Evolutionary conservation across 306 rosid genomes (phyloP).

Genomic region (Corylus americana): DNA sequence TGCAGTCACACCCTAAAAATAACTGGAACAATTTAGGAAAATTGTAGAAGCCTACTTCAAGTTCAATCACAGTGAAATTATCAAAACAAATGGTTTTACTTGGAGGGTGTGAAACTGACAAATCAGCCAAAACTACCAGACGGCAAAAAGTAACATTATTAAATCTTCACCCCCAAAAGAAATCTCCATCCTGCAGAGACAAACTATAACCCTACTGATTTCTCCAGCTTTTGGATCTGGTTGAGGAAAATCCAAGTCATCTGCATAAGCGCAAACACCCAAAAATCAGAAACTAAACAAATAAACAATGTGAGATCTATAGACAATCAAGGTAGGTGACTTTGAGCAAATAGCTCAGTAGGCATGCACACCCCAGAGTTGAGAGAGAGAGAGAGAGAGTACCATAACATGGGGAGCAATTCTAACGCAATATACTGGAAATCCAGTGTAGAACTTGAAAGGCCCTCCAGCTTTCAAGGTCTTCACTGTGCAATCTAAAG

Average conservation of each 20-base stretch:
- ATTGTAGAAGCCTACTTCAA: slow-evolving; percentile 34
- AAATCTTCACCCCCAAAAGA: slow-evolving; percentile 38
- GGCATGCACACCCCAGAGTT: background rate
- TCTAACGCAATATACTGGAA: slow-evolving; percentile 90
- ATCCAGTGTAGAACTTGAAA: slow-evolving; percentile 80
- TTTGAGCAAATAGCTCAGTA: background rate
- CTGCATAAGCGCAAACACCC: slow-evolving; percentile 47
- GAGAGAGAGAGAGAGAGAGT: slow-evolving; percentile 26
- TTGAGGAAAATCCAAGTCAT: slow-evolving; percentile 98
- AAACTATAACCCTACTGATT: slow-evolving; percentile 59
- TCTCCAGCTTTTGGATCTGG: slow-evolving; percentile 78
- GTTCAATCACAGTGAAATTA: slow-evolving; percentile 31
- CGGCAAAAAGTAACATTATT: slow-evolving; percentile 48
- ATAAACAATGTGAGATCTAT: background rate
- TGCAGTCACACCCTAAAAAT: slow-evolving; percentile 37
- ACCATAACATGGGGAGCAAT: slow-evolving; percentile 99
- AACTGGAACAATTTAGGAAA: slow-evolving; percentile 33
- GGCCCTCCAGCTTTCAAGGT: slow-evolving; percentile 90
- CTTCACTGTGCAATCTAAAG: slow-evolving; percentile 75
- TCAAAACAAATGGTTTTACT: slow-evolving; percentile 32
- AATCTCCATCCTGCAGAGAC: slow-evolving; percentile 11
- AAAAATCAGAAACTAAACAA: slow-evolving; percentile 4
- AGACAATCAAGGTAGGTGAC: background rate
- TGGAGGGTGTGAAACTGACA: slow-evolving; percentile 23
- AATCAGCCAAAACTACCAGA: slow-evolving; percentile 37